Evolutionary conservation across 495 filamentous ascomycete genomes (phyloP).

Genomic region (Talaromyces thailandensis): DNA sequence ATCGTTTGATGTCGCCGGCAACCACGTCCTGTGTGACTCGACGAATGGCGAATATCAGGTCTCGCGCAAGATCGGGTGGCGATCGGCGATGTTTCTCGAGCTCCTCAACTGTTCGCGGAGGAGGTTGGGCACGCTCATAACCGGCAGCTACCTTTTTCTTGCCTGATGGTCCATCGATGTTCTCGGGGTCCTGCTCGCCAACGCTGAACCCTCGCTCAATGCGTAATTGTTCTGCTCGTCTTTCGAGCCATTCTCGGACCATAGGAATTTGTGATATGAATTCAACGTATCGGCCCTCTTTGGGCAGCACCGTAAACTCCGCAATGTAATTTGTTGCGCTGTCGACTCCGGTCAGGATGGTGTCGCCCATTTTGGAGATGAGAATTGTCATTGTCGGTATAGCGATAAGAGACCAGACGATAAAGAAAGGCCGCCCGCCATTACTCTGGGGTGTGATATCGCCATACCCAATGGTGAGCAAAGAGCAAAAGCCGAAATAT

Average conservation of each 20-base stretch:
- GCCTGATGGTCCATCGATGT: background rate
- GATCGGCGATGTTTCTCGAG: slow-evolving; percentile 29
- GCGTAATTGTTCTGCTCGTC: slow-evolving; percentile 28
- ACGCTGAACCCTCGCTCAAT: slow-evolving; percentile 39
- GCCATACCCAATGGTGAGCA: slow-evolving; percentile 88
- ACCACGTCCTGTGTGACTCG: slow-evolving; percentile 37
- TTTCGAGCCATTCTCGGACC: slow-evolving; percentile 29
- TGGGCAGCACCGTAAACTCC: slow-evolving; percentile 50
- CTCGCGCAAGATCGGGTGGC: slow-evolving; percentile 34
- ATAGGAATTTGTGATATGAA: slow-evolving; percentile 33
- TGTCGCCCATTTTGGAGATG: slow-evolving; percentile 55
- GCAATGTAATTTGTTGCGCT: slow-evolving; percentile 42
- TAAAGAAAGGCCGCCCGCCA: slow-evolving; percentile 73
- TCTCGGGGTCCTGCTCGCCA: slow-evolving; percentile 18
- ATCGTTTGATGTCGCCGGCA: slow-evolving; percentile 30
- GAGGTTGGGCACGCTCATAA: slow-evolving; percentile 4
- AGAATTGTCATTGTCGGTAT: slow-evolving; percentile 63
- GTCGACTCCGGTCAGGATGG: slow-evolving; percentile 49
- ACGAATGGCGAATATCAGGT: slow-evolving; percentile 47
- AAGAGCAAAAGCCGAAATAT: slow-evolving; percentile 75
- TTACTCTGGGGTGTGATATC: slow-evolving; percentile 68
- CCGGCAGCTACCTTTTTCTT: background rate
- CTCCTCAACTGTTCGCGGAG: slow-evolving; percentile 33
- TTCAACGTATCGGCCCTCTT: slow-evolving; percentile 34
- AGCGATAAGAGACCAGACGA: slow-evolving; percentile 69